Conservation (phyloP, 148 eudicot species). For the Camellia sinensis region DNA sequence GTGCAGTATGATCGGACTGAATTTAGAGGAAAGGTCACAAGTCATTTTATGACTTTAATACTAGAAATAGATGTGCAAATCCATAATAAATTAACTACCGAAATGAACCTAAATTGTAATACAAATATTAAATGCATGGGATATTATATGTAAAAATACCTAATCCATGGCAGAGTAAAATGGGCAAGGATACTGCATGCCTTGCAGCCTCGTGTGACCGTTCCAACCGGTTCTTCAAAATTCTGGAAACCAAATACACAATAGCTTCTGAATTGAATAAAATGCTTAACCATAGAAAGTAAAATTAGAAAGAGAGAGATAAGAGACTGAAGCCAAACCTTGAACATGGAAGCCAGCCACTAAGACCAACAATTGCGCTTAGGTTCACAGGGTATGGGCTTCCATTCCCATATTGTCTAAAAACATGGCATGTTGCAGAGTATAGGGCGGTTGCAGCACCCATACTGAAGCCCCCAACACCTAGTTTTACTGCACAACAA, state of each 20-base stretch:
- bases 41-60: too few species aligned
- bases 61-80: neutral
- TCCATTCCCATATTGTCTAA: slow-evolving; percentile 58
- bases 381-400: slow-evolving; percentile 56
- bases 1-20: neutral
- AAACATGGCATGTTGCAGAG: slow-evolving; percentile 61
- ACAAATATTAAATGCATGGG: neutral
- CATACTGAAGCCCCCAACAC: slow-evolving; percentile 78
- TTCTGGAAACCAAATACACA: slow-evolving; percentile 32
- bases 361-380: slow-evolving; percentile 56
- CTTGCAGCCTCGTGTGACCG: slow-evolving; percentile 50
- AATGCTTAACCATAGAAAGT: neutral
- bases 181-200: slow-evolving; percentile 63
- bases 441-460: slow-evolving; percentile 79
- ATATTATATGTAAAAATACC: slow-evolving; percentile 32
- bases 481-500: slow-evolving; percentile 60
- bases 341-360: slow-evolving; percentile 93
- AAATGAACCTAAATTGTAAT: neutral
- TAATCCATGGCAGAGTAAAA: slow-evolving; percentile 70
- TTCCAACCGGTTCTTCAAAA: slow-evolving; percentile 46
- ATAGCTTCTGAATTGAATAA: slow-evolving; percentile 19
- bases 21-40: neutral
- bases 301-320: neutral
- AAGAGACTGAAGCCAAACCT: slow-evolving; percentile 37
- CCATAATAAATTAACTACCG: neutral